Base-by-base conservation (phyloP, 2,329 filamentous ascomycete species). In the Calonectria henricotiae region DNA sequence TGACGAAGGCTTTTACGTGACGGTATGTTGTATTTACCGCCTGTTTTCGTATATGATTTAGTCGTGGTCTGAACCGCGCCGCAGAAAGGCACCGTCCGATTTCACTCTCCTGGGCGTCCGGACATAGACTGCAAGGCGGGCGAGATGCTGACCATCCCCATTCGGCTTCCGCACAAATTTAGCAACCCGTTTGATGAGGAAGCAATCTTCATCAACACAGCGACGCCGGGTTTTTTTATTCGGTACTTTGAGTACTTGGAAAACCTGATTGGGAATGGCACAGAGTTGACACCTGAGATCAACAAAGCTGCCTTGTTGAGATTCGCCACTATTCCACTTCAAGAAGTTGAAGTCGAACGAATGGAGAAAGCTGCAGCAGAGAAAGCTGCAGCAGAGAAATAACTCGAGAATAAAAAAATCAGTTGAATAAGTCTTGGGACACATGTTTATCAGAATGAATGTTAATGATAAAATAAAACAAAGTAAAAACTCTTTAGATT, bases 171-270 rank as follows among this genome's bases (percentile, higher is more conserved):
- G 11, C 75, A 77, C 64, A 74, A 68, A 51, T 77, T 77, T 54
- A 76, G 74, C 68, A 77, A 77, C 25, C 75, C 75, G 2, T 75
- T 75, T 41, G 73, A 75, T 8, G 73, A 75, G 12, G 74, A 77
- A 46, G 74, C 74, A 7, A 65, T 75, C 1, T 77, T 77, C 41
- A 69, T 76, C 54, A 76, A 77, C 66, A 75, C 74, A 0, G 72
- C 69, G 12, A 75, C 75, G 0, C 74, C 74, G 0, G 73, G 71
- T 0, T 77, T 74, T 68, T 76, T 74, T 43, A 73, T 77, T 11
- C 72, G 72, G 7, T 75, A 75, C 35, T 75, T 75, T 70, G 72
- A 75, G 66, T 63, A 75, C n/a, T 47, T 75, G 7, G 73, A 75
- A 46, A 51, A 61, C 25, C 61, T 75, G 27, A 66, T 74, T 60